Percentiles rank a stretch among this genome's conserved stretches.
phyloP scores from a whole-genome alignment of 2,329 filamentous ascomycete species.

The Geosmithia putterillii region DNA sequence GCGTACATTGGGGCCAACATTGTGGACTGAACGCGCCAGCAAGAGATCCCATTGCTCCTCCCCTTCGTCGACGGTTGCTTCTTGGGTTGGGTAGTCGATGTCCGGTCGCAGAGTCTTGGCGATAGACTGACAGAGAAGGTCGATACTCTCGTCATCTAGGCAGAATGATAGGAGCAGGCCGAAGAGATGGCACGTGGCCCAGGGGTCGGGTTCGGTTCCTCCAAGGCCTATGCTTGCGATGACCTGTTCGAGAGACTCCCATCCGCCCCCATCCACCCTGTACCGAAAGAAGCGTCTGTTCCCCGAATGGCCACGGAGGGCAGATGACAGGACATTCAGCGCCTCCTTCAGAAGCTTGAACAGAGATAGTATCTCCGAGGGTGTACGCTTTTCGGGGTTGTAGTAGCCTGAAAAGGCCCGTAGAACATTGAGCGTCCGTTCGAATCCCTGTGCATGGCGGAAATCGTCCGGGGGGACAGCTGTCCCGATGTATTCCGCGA shows the following conservation, averaged over 20 bases:
- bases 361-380: conserved; percentile 50
- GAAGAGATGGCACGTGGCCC: conserved; percentile 62
- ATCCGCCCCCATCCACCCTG: conserved; percentile 64
- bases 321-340: conserved; percentile 63
- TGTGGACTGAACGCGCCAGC: conserved; percentile 21
- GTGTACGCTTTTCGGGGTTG: conserved; percentile 48
- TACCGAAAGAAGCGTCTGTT: conserved; percentile 81
- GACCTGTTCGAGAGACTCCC: conserved; percentile 62
- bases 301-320: conserved; percentile 66
- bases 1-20: conserved; percentile 26
- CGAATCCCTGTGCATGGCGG: conserved; percentile 67
- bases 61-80: conserved; percentile 16
- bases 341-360: conserved; percentile 60
- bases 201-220: conserved; percentile 53
- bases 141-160: conserved; percentile 63
- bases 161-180: conserved; percentile 73
- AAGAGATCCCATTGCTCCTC: conserved; percentile 26
- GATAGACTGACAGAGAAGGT: conserved; percentile 51
- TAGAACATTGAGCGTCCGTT: conserved; percentile 56
- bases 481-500: conserved; percentile 48
- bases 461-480: conserved; percentile 64
- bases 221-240: conserved; percentile 56
- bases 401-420: conserved; percentile 65
- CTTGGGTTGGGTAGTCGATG: conserved; percentile 3
- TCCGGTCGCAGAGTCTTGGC: conserved; percentile 22